Conservation (phyloP, 2,329 filamentous ascomycete species). For the Saccharata proteae region DNA sequence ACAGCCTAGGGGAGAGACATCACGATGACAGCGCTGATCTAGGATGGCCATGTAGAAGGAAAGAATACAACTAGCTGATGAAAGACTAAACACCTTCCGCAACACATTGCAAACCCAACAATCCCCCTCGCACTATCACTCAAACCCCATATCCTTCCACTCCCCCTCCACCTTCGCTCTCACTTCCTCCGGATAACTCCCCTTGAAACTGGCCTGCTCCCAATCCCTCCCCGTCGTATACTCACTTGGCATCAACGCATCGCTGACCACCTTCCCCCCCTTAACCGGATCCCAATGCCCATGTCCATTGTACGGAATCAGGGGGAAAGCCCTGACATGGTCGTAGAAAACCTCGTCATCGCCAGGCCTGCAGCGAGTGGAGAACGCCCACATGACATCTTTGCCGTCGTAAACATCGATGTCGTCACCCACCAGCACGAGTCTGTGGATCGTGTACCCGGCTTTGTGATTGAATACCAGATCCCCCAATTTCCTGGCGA, state of each 20-base stretch:
- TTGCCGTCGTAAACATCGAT: constrained; percentile 36
- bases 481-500: constrained; percentile 31
- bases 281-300: constrained; percentile 19
- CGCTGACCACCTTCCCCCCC: constrained; percentile 37
- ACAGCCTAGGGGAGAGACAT: too few species aligned
- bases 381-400: constrained; percentile 39
- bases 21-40: too few species aligned
- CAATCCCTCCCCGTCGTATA: constrained; percentile 27
- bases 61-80: too few species aligned
- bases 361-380: constrained; percentile 33
- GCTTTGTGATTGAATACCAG: constrained; percentile 33
- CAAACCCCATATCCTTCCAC: constrained; percentile 16
- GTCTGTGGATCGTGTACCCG: constrained; percentile 31
- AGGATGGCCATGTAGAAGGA: too few species aligned
- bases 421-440: constrained; percentile 38
- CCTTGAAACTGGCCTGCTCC: constrained; percentile 21
- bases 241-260: constrained; percentile 21
- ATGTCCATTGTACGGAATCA: constrained; percentile 38
- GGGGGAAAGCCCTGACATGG: constrained; percentile 31
- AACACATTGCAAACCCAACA: too few species aligned
- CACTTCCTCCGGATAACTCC: constrained; percentile 28
- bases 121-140: too few species aligned
- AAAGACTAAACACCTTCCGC: too few species aligned
- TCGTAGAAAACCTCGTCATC: constrained; percentile 34
- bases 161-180: constrained; percentile 26